Conservation (phyloP, 306 rosid species). For the Lablab purpureus region DNA sequence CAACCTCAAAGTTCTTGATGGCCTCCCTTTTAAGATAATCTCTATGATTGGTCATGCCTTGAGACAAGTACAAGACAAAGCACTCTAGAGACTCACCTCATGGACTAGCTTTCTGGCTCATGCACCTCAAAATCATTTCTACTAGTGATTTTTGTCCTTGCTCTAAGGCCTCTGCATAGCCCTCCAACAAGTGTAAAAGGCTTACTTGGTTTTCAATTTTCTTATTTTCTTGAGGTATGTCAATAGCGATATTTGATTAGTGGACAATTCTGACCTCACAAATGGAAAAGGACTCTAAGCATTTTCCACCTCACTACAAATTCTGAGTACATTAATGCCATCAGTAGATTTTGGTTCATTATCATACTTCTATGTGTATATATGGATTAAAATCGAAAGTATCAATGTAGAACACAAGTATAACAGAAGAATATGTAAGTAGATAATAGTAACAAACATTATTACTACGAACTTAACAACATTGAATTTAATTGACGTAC, state of each 20-base stretch:
- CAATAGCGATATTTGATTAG: slow-evolving; percentile 47
- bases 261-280: slow-evolving; percentile 52
- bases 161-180: slow-evolving; percentile 60
- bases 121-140: slow-evolving; percentile 53
- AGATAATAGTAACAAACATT: not conserved
- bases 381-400: not conserved
- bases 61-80: slow-evolving; percentile 58
- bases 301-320: slow-evolving; percentile 38
- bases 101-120: slow-evolving; percentile 60
- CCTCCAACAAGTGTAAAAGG: slow-evolving; percentile 60
- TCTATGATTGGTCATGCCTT: slow-evolving; percentile 39
- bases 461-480: not conserved
- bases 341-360: not conserved
- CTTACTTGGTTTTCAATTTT: slow-evolving; percentile 55
- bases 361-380: not conserved
- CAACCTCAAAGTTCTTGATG: slow-evolving; percentile 43
- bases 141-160: slow-evolving; percentile 51
- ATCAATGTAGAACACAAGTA: not conserved
- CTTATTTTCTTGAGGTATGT: slow-evolving; percentile 53
- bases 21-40: slow-evolving; percentile 64
- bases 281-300: slow-evolving; percentile 61
- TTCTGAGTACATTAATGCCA: too few species aligned
- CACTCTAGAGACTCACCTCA: slow-evolving; percentile 60
- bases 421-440: not conserved
- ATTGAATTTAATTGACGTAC: not conserved